A percentile compares a stretch with the other conserved stretches of the same genome.
phyloP scores from a whole-genome alignment of 306 rosid genomes.

The Potentilla sterilis region DNA sequence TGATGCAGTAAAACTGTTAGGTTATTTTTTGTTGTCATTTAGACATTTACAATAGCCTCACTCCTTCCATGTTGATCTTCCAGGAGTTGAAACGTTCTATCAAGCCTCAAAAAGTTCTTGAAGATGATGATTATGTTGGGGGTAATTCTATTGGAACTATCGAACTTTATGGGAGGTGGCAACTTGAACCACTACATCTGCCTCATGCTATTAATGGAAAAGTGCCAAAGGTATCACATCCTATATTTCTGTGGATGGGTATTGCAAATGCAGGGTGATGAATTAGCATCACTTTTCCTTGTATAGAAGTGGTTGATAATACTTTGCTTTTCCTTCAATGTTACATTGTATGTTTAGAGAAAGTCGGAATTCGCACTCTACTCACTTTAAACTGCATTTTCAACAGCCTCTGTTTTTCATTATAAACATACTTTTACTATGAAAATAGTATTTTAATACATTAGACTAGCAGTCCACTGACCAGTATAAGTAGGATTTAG shows the following conservation, averaged over 20 bases:
- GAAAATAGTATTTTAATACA: neutral
- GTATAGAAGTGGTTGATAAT: neutral
- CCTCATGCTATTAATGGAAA: slow-evolving; percentile 79
- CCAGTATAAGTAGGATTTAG: neutral
- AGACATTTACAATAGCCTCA: slow-evolving; percentile 1
- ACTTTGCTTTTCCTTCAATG: neutral
- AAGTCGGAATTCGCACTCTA: neutral
- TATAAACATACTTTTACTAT: neutral
- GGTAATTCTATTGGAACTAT: slow-evolving; percentile 47
- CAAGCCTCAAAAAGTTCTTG: slow-evolving; percentile 53
- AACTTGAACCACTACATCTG: slow-evolving; percentile 70
- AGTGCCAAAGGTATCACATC: slow-evolving; percentile 74
- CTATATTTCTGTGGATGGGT: slow-evolving; percentile 12
- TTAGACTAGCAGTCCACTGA: neutral
- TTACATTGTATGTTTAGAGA: neutral
- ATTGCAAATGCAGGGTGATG: slow-evolving; percentile 10
- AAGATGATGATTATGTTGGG: slow-evolving; percentile 51
- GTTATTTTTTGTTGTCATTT: slow-evolving; percentile 15
- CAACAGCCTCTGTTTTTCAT: neutral
- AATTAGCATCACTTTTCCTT: neutral
- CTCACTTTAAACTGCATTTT: neutral
- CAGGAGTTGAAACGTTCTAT: slow-evolving; percentile 62
- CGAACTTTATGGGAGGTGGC: slow-evolving; percentile 89
- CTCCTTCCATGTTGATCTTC: slow-evolving; percentile 7
- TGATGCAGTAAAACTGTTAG: slow-evolving; percentile 15